Conservation (phyloP, 768 basidiomycete genomes). For the Lactarius trivialis region DNA sequence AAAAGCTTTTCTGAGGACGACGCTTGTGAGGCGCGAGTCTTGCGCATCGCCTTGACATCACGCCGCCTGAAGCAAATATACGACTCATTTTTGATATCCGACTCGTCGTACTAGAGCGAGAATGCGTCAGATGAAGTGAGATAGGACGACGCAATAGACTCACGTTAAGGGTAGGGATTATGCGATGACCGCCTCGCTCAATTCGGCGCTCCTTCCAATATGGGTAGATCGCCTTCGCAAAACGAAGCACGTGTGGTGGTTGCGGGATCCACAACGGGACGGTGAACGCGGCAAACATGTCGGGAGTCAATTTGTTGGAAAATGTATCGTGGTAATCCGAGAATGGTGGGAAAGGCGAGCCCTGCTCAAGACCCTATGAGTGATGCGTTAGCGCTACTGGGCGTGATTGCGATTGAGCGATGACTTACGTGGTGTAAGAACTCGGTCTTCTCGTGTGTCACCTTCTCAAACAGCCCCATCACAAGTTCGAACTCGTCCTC, state of each 20-base stretch:
- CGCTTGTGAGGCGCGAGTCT: constrained; percentile 87
- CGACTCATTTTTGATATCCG: constrained; percentile 83
- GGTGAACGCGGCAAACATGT: constrained; percentile 61
- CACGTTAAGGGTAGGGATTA: constrained; percentile 87
- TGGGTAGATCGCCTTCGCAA: constrained; percentile 71
- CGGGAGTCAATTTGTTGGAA: constrained; percentile 48
- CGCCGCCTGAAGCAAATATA: constrained; percentile 96
- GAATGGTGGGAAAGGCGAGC: constrained; percentile 65
- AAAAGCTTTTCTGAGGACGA: constrained; percentile 85
- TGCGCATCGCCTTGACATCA: constrained; percentile 89
- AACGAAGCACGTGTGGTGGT: constrained; percentile 53
- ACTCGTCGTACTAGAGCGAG: constrained; percentile 67
- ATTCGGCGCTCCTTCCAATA: constrained; percentile 86
- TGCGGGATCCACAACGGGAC: constrained; percentile 66
- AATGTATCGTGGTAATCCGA: constrained; percentile 68
- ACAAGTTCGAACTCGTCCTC: constrained; percentile 95
- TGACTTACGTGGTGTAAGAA: constrained; percentile 80
- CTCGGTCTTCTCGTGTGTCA: constrained; percentile 84
- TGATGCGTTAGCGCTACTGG: constrained; percentile 3
- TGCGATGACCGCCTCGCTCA: constrained; percentile 72
- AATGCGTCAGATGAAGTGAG: not conserved
- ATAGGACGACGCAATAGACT: constrained; percentile 27
- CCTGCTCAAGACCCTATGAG: constrained; percentile 54
- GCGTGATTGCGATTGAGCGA: not conserved
- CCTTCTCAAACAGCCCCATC: constrained; percentile 90